A percentile compares a stretch with the other conserved stretches of the same genome.
These are phyloP conservation scores for Citrus unshiu DNA, from an alignment of 345 rosid species.

Conservation along the genomic window DNA sequence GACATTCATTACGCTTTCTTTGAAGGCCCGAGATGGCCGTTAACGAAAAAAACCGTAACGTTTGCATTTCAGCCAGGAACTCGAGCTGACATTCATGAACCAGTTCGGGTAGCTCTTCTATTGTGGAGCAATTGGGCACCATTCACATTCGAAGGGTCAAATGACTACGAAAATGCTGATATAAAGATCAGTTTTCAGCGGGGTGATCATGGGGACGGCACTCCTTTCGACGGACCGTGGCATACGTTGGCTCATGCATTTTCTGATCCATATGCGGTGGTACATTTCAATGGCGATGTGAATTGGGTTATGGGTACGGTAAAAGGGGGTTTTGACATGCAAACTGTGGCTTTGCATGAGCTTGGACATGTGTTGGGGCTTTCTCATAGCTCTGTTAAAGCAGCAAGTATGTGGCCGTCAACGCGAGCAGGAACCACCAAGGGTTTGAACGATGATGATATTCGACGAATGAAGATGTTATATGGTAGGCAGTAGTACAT, in stretches of 20 bases:
- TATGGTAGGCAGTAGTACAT: background rate
- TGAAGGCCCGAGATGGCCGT: background rate
- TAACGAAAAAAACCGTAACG: background rate
- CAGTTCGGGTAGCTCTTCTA: background rate
- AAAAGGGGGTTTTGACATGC: background rate
- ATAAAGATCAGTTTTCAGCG: conserved; percentile 6
- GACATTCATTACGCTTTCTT: background rate
- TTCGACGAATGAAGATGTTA: conserved; percentile 2
- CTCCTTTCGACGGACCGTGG: background rate
- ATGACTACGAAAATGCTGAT: background rate
- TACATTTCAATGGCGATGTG: background rate
- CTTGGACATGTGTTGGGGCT: conserved; percentile 6
- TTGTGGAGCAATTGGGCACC: background rate
- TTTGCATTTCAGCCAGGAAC: background rate
- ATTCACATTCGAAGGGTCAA: background rate
- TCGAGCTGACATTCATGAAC: background rate
- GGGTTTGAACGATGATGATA: conserved; percentile 5
- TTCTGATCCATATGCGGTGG: background rate
- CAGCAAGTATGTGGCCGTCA: background rate
- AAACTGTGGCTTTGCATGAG: conserved; percentile 12
- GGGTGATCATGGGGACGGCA: background rate
- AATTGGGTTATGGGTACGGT: background rate
- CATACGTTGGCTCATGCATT: background rate
- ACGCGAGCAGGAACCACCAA: background rate
- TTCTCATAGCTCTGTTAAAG: background rate